Evolutionary conservation across 148 eudicot genomes (phyloP), one percentile per base, ranked within the genome.

Genomic region (Spergularia marina): DNA sequence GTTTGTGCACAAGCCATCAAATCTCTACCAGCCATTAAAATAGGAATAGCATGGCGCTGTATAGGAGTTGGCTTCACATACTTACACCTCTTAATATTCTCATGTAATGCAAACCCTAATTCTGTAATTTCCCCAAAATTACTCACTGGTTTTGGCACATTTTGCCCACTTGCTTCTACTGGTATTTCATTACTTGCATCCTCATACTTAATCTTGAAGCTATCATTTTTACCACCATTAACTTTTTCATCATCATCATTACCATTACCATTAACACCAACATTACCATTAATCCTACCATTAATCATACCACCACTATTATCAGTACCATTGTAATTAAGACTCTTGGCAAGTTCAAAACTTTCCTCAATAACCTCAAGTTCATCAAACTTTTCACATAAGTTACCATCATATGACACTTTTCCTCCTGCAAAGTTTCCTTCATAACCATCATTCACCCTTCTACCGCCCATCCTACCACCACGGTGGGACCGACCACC

Each of bases 1-100:
- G 97, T 92, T 70, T 90, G 97, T 6, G 97, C 97, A 77, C 97
- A 92, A 6, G 97, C 97, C 97, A 92, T 92, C 80, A 92, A 75
- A 74, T 92, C 97, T 55, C 97, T 74, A 6, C 97, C 97, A 6
- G 84, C 91, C 57, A 87, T 40, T 4, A 85, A 83, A 9, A 92
- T 82, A 12, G 97, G 97, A 2, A 92, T 87, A 1, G 94, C 91
- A 79, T 90, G 86, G 16, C 92, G 76, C 64, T 92, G 97, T 12
- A 92, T 76, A 1, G 95, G 95, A 7, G 92, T 88, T 0, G 97
- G 97, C 36, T 87, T 92, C 41, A 86, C 85, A 74, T 90, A 92
- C 84, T 85, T 89, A 54, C 97, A 92, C 86, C 93, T 87, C 84
- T 16, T 85, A 12, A 92, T 87, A 25, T 92, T 92, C 36, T 81